phyloP scores from a whole-genome alignment of 345 rosid species.

The Eucalyptus sideroxylon region DNA sequence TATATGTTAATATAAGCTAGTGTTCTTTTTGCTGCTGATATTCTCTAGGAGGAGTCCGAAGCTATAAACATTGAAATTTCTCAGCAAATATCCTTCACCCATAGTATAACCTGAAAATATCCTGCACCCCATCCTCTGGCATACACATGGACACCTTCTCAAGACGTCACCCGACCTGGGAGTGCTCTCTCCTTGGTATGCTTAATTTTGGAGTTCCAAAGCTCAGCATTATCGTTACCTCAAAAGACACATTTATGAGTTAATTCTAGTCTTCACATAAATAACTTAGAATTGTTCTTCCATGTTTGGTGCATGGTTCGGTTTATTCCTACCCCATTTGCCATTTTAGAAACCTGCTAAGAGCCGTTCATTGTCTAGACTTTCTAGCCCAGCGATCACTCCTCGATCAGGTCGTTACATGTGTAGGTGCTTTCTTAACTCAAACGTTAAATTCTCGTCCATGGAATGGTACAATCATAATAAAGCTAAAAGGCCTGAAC shows the following conservation, averaged over 20 bases:
- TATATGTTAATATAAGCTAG: not conserved
- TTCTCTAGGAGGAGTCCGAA: not conserved
- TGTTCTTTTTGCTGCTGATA: not conserved
- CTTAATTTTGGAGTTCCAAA: too few species aligned
- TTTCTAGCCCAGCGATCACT: too few species aligned
- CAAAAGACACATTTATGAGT: fast-evolving
- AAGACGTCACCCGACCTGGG: fast-evolving
- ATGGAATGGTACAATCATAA: not conserved
- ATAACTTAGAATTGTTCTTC: too few species aligned
- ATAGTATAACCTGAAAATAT: not conserved
- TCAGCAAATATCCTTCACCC: not conserved
- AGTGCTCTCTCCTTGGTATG: too few species aligned
- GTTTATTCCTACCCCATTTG: too few species aligned
- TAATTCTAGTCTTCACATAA: fast-evolving
- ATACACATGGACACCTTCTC: too few species aligned
- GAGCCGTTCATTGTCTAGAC: too few species aligned
- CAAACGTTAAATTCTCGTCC: not conserved
- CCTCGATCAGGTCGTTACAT: too few species aligned
- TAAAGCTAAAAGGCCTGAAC: not conserved
- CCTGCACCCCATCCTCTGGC: too few species aligned
- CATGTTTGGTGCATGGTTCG: fast-evolving
- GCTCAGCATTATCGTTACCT: too few species aligned
- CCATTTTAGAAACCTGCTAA: too few species aligned
- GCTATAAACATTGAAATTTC: not conserved
- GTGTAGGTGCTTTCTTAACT: not conserved